These are phyloP conservation scores for Metschnikowia rubicola DNA, from an alignment of 805 yeast species.

Conservation along the genomic window DNA sequence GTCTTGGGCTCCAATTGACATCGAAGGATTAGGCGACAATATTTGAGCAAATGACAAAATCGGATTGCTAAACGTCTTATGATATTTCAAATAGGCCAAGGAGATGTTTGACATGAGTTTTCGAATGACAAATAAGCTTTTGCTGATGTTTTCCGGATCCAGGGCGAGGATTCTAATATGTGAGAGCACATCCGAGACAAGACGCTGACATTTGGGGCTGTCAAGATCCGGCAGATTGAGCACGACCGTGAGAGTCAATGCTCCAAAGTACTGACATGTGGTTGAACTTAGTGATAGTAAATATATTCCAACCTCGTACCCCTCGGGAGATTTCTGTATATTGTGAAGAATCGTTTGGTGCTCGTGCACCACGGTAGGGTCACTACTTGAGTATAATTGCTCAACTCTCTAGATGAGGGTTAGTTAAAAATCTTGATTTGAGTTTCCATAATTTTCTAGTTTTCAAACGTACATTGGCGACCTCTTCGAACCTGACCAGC, in stretches of 20 bases:
- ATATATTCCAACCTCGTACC: conserved; percentile 53
- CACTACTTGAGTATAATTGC: conserved; percentile 39
- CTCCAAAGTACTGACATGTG: conserved; percentile 73
- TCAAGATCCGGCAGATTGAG: conserved; percentile 34
- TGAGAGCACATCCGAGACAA: conserved; percentile 8
- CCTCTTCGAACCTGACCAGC: conserved; percentile 9
- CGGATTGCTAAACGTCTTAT: conserved; percentile 40
- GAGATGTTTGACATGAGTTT: conserved; percentile 58
- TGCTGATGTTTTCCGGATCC: conserved; percentile 1
- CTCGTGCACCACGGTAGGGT: conserved; percentile 34
- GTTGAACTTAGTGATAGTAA: conserved; percentile 42
- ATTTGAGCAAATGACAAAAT: conserved; percentile 16
- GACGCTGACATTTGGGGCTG: conserved; percentile 7
- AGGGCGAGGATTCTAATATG: conserved; percentile 1
- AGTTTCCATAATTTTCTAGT: background rate
- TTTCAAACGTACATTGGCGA: conserved; percentile 9
- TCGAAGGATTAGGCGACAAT: background rate
- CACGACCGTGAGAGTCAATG: conserved; percentile 69
- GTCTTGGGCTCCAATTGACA: background rate
- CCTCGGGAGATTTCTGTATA: conserved; percentile 55
- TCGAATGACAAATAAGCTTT: conserved; percentile 41
- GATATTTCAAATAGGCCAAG: conserved; percentile 41
- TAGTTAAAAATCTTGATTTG: background rate
- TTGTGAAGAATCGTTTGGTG: conserved; percentile 56
- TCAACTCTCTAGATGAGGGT: conserved; percentile 33